Conservation (phyloP, 352 stramenopile genomes). For the Phytophthora hybrid region DNA sequence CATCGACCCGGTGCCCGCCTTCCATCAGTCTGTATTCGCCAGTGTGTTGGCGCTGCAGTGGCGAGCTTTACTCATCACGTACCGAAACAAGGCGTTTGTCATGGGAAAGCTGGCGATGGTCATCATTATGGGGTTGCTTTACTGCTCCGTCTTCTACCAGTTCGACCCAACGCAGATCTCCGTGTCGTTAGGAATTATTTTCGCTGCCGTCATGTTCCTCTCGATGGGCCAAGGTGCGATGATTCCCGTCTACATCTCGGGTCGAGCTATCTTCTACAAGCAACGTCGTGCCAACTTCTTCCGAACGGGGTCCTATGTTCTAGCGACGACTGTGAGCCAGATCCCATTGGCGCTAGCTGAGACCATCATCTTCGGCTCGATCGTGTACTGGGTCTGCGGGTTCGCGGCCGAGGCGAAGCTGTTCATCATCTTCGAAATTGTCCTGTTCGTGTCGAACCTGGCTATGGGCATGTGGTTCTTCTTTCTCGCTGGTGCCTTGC, state of each 20-base stretch:
- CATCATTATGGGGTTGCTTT: constrained; percentile 36
- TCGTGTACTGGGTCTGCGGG: constrained; percentile 88
- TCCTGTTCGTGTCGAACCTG: constrained; percentile 51
- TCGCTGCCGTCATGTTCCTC: constrained; percentile 72
- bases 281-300: constrained; percentile 67
- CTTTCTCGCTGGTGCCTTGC: constrained; percentile 12
- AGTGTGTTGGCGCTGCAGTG: constrained; percentile 57
- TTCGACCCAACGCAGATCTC: constrained; percentile 25
- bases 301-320: constrained; percentile 2
- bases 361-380: constrained; percentile 73
- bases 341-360: constrained; percentile 36
- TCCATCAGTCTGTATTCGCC: constrained; percentile 70
- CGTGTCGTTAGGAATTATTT: constrained; percentile 66
- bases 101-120: constrained; percentile 31
- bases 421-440: constrained; percentile 51
- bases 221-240: constrained; percentile 48
- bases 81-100: constrained; percentile 34
- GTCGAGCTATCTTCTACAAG: constrained; percentile 72
- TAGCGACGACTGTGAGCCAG: constrained; percentile 5
- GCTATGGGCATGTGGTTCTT: constrained; percentile 8
- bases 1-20: constrained; percentile 39
- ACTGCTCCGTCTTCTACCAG: constrained; percentile 34
- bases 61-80: constrained; percentile 54
- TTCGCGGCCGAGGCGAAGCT: constrained; percentile 36
- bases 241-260: constrained; percentile 30